Percentiles rank a stretch among this genome's conserved stretches.
phyloP scores from a whole-genome alignment of 805 yeast genomes.

The Alloascoidea africana region DNA sequence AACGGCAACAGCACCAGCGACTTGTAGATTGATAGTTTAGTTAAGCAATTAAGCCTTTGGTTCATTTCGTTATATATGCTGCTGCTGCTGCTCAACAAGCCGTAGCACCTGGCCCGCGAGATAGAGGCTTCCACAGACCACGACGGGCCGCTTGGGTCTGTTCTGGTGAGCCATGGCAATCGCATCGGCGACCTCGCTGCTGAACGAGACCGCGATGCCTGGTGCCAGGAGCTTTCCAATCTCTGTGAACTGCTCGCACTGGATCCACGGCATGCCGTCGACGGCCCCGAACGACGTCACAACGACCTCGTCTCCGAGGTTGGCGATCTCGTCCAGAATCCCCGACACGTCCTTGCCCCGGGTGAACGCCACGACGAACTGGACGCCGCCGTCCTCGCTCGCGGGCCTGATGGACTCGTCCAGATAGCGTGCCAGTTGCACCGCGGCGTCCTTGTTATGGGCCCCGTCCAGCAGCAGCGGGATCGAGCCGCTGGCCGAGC shows the following conservation, averaged over 20 bases:
- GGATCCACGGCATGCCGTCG: slow-evolving; percentile 96
- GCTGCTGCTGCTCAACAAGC: no score
- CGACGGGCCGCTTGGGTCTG: slow-evolving; percentile 79
- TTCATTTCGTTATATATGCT: no score
- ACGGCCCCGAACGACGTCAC: slow-evolving; percentile 54
- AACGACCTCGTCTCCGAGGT: slow-evolving; percentile 37
- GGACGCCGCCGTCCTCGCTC: slow-evolving; percentile 18
- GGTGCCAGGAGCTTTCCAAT: no score
- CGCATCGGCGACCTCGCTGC: no score
- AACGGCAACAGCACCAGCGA: no score
- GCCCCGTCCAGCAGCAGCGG: slow-evolving; percentile 73
- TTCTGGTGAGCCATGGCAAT: no score
- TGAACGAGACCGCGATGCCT: no score
- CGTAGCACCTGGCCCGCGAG: no score
- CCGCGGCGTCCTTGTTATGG: slow-evolving; percentile 77
- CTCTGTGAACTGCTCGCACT: no score
- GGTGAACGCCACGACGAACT: slow-evolving; percentile 64
- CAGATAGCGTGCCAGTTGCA: slow-evolving; percentile 47
- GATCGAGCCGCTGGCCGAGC: slow-evolving; percentile 13
- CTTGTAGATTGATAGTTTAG: no score
- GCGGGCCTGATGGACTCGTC: slow-evolving; percentile 11
- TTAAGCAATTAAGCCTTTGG: no score
- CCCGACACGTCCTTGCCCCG: slow-evolving; percentile 46
- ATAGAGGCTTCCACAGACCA: slow-evolving; percentile 77
- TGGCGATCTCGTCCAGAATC: slow-evolving; percentile 35